These are phyloP conservation scores for Leishmania martiniquensis DNA, from an alignment of 208 protist species.

Conservation along the genomic window DNA sequence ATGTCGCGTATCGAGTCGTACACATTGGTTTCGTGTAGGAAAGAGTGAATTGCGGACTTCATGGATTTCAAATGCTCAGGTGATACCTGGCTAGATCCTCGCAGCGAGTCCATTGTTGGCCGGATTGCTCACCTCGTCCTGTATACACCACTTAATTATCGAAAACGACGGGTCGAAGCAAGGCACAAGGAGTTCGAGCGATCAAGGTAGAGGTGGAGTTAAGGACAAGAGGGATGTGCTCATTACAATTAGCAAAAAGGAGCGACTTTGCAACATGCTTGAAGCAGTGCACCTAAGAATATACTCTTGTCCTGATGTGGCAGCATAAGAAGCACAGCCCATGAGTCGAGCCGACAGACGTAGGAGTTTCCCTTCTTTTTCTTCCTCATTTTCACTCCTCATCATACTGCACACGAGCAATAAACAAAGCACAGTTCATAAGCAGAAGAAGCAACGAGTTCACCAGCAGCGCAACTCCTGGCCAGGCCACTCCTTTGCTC, in stretches of 20 bases:
- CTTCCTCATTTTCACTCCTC: conserved; percentile 16
- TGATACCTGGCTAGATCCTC: conserved; percentile 22
- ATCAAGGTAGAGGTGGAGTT: neutral
- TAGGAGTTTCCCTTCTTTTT: neutral
- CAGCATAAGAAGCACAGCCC: neutral
- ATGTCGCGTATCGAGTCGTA: conserved; percentile 91
- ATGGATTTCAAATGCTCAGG: conserved; percentile 73
- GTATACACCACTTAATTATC: neutral
- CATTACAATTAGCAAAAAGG: neutral
- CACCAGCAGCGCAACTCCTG: conserved; percentile 54
- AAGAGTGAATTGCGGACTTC: conserved; percentile 78
- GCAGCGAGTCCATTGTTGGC: conserved; percentile 34
- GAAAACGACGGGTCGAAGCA: neutral
- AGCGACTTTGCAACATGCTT: neutral
- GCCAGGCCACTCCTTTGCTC: conserved; percentile 31
- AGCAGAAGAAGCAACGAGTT: conserved; percentile 48
- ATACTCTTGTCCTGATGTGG: neutral
- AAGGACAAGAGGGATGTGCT: neutral
- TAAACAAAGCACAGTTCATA: conserved; percentile 33
- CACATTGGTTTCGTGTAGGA: conserved; percentile 82
- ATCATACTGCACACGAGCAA: conserved; percentile 16
- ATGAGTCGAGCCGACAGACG: neutral
- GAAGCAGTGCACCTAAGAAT: neutral
- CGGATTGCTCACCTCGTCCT: neutral
- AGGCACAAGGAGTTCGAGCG: neutral